Evolutionary conservation across 441 rosid species (phyloP).

Genomic region (Isatis lusitanica): DNA sequence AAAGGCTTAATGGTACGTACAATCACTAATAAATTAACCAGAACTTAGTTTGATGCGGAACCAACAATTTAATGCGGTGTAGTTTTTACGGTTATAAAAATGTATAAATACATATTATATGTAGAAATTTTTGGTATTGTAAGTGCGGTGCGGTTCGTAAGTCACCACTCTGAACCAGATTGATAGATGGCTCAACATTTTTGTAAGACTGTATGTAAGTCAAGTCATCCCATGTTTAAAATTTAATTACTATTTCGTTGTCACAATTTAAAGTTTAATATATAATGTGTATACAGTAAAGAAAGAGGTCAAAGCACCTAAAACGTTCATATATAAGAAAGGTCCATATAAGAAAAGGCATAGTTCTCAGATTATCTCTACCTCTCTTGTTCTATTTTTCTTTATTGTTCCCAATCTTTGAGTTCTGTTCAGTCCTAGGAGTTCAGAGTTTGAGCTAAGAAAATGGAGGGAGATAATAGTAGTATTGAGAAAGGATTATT

Average conservation of each 20-base stretch:
- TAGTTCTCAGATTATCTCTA: background rate
- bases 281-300: background rate
- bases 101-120: too few relatives aligned
- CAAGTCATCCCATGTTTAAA: background rate
- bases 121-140: too few relatives aligned
- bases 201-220: background rate
- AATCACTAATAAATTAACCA: background rate
- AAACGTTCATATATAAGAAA: background rate
- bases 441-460: background rate
- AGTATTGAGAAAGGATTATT: slow-evolving; percentile 30
- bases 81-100: too few relatives aligned
- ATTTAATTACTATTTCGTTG: too few relatives aligned
- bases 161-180: too few relatives aligned
- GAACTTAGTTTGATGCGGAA: background rate
- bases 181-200: background rate
- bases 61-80: too few relatives aligned
- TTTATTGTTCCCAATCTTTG: background rate
- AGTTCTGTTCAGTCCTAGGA: background rate
- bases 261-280: background rate
- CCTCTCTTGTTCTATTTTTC: background rate
- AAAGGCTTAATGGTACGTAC: background rate
- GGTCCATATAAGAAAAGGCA: background rate
- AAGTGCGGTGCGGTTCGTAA: too few relatives aligned
- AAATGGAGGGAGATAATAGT: slow-evolving; percentile 26
- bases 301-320: background rate